Evolutionary conservation across 768 basidiomycete genomes (phyloP).

Genomic region (Lyophyllum semitale): DNA sequence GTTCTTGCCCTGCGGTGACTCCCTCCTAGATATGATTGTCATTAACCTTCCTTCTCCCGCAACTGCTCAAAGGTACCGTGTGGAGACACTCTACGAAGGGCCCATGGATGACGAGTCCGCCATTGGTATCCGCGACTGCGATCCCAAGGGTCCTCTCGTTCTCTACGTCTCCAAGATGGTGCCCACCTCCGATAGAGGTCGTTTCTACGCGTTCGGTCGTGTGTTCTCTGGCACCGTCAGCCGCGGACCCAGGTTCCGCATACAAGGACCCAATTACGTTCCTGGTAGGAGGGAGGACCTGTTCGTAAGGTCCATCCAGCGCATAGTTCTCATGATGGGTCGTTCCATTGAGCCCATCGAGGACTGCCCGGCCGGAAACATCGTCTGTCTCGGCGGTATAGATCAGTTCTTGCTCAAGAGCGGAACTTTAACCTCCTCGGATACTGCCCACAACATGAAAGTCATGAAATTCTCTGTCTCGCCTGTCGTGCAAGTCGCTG

Average conservation of each 20-base stretch:
- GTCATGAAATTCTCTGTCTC: conserved; percentile 99
- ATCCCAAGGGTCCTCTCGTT: no score
- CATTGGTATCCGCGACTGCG: conserved; percentile 96
- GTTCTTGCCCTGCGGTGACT: conserved; percentile 98
- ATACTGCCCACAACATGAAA: conserved; percentile 99
- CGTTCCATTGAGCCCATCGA: conserved; percentile 98
- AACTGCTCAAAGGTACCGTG: conserved; percentile 97
- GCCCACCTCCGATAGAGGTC: conserved; percentile 99
- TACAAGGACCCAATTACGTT: conserved; percentile 98
- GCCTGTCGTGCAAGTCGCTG: conserved; percentile 97
- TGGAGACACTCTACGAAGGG: conserved; percentile 99
- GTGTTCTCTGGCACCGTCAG: conserved; percentile 98
- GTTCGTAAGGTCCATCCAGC: conserved; percentile 97
- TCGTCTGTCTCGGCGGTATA: conserved; percentile 98
- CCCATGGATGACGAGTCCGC: conserved; percentile 99
- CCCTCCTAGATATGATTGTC: conserved; percentile 99
- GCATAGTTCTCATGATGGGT: conserved; percentile 99
- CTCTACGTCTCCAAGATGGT: conserved; percentile 99
- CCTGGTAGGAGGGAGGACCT: conserved; percentile 99
- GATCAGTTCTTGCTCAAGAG: conserved; percentile 99
- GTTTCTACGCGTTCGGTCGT: conserved; percentile 99
- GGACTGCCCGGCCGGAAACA: conserved; percentile 99
- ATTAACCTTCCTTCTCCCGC: conserved; percentile 97
- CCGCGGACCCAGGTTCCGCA: conserved; percentile 97
- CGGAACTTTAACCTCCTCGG: conserved; percentile 95